These are phyloP conservation scores for Biancaea sappan DNA, from an alignment of 306 rosid genomes.

Conservation along the genomic window DNA sequence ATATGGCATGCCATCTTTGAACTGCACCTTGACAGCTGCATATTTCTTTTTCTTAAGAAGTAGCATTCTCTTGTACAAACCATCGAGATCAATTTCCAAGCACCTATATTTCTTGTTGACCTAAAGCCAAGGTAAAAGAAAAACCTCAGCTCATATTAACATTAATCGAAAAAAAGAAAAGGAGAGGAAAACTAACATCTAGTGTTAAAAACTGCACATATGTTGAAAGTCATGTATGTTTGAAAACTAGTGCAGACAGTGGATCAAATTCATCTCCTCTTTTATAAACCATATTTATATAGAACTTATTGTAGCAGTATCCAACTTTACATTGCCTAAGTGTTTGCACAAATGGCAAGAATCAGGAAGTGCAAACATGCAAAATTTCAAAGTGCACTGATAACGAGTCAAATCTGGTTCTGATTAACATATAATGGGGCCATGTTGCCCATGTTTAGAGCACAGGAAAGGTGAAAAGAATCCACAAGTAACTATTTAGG, in stretches of 20 bases:
- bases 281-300: background rate
- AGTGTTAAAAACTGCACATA: slow-evolving; percentile 7
- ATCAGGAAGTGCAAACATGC: slow-evolving; percentile 17
- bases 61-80: slow-evolving; percentile 95
- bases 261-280: background rate
- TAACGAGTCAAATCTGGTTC: slow-evolving; percentile 12
- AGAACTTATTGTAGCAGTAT: slow-evolving; percentile 18
- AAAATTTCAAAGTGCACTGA: slow-evolving; percentile 28
- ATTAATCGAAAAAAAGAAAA: slow-evolving; percentile 12
- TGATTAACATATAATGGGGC: background rate
- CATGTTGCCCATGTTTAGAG: slow-evolving; percentile 21
- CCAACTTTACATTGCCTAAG: slow-evolving; percentile 5
- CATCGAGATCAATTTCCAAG: slow-evolving; percentile 95
- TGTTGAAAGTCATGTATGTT: slow-evolving; percentile 20
- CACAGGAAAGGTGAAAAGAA: slow-evolving; percentile 10
- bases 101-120: slow-evolving; percentile 92
- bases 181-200: slow-evolving; percentile 14
- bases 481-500: slow-evolving; percentile 20
- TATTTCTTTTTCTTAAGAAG: slow-evolving; percentile 97
- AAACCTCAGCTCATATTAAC: slow-evolving; percentile 24
- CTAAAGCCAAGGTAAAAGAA: slow-evolving; percentile 48
- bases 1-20: slow-evolving; percentile 66
- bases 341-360: background rate
- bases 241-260: background rate
- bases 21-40: slow-evolving; percentile 87